Conservation (phyloP, 495 filamentous ascomycete species). For the Xylaria telfairii region DNA sequence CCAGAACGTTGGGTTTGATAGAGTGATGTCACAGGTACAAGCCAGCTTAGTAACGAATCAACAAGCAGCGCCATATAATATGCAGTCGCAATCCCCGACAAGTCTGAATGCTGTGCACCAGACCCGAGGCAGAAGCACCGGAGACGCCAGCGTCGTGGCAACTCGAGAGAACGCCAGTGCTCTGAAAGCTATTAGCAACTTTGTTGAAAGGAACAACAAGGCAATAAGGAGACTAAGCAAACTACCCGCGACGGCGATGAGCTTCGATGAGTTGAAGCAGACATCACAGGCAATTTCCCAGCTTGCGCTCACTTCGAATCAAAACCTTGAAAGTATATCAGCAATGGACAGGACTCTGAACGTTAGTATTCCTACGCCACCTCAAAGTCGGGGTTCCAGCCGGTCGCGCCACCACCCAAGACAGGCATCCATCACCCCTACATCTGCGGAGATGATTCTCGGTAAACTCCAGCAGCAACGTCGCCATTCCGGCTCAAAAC, state of each 20-base stretch:
- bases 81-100: conserved; percentile 33
- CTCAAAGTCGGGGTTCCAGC: conserved; percentile 39
- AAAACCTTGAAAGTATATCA: conserved; percentile 11
- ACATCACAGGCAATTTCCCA: conserved; percentile 25
- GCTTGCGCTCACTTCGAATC: conserved; percentile 30
- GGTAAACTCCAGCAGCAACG: conserved; percentile 33
- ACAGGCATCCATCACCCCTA: background rate
- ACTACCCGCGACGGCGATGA: conserved; percentile 41
- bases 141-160: conserved; percentile 40
- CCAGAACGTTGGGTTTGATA: conserved; percentile 48
- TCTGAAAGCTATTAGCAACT: conserved; percentile 50
- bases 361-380: conserved; percentile 38
- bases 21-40: conserved; percentile 50
- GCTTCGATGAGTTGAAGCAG: conserved; percentile 44
- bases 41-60: conserved; percentile 38
- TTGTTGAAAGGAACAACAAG: conserved; percentile 54
- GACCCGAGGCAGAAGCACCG: conserved; percentile 39
- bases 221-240: conserved; percentile 54
- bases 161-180: conserved; percentile 50
- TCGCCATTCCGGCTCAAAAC: conserved; percentile 17
- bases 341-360: background rate
- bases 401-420: conserved; percentile 23
- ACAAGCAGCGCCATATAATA: conserved; percentile 21
- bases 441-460: conserved; percentile 20
- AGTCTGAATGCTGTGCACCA: conserved; percentile 48